Percentiles rank a stretch among this genome's conserved stretches.
These are phyloP conservation scores for Sordariomycetes sp. DNA, from an alignment of 2,329 filamentous ascomycete genomes.

Conservation along the genomic window DNA sequence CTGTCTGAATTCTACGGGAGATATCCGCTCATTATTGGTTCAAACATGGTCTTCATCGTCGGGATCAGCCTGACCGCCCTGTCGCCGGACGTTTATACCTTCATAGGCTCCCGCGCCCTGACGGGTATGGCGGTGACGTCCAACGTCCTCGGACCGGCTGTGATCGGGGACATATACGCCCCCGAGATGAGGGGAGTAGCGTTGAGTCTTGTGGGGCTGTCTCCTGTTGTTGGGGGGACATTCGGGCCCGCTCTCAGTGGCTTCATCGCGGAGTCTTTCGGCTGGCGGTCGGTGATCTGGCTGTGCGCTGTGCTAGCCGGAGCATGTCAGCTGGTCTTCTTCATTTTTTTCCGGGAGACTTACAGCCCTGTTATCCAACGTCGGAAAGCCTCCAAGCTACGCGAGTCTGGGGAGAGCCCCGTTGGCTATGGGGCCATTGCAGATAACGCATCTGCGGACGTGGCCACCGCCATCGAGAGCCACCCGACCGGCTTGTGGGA, in stretches of 20 bases:
- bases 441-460: background rate
- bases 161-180: slow-evolving; percentile 52
- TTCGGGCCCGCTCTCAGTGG: slow-evolving; percentile 45
- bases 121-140: slow-evolving; percentile 53
- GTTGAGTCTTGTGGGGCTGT: slow-evolving; percentile 45
- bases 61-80: slow-evolving; percentile 36
- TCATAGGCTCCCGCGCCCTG: slow-evolving; percentile 43
- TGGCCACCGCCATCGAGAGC: background rate
- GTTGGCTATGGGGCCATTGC: background rate
- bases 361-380: background rate
- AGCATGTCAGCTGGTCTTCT: slow-evolving; percentile 36
- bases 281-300: slow-evolving; percentile 44
- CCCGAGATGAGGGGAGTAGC: slow-evolving; percentile 45
- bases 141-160: slow-evolving; percentile 52
- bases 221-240: slow-evolving; percentile 46
- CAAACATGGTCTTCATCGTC: slow-evolving; percentile 38
- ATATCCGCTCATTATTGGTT: slow-evolving; percentile 39
- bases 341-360: background rate
- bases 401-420: background rate
- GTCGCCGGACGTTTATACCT: slow-evolving; percentile 28
- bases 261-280: slow-evolving; percentile 39
- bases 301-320: slow-evolving; percentile 35
- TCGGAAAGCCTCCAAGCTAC: background rate
- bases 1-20: slow-evolving; percentile 51
- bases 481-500: background rate